Conservation (phyloP, 768 basidiomycete species). For the Ramaria rubella region DNA sequence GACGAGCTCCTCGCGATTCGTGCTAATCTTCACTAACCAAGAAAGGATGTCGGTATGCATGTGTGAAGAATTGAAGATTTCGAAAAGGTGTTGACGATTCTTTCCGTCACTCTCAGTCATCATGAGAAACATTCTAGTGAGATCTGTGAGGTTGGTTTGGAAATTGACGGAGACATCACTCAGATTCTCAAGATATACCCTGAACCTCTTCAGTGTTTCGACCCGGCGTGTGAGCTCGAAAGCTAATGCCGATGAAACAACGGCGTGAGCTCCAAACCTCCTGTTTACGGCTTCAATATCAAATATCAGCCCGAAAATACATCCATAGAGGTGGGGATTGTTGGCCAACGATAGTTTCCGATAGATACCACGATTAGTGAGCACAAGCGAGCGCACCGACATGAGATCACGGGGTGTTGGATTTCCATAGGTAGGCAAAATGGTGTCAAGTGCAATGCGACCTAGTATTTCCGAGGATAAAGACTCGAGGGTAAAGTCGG, state of each 20-base stretch:
- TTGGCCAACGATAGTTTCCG: background rate
- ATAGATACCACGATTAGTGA: background rate
- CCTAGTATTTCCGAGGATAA: background rate
- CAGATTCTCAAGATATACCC: background rate
- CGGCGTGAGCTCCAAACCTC: background rate
- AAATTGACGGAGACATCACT: background rate
- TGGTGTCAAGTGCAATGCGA: background rate
- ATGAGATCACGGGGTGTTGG: background rate
- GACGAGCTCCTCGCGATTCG: too few species aligned
- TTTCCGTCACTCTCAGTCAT: slow-evolving; percentile 1
- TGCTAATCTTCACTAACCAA: too few species aligned
- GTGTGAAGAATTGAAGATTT: too few species aligned
- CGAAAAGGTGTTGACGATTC: background rate
- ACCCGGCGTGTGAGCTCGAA: background rate
- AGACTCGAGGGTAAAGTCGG: background rate
- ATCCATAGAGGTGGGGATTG: background rate
- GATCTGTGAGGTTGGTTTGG: background rate
- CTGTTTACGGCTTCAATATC: background rate
- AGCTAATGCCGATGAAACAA: background rate
- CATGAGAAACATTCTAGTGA: background rate
- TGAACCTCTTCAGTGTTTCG: background rate
- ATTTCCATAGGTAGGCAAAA: background rate
- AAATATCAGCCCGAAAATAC: background rate
- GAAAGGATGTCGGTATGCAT: too few species aligned
- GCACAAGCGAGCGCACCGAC: background rate